Evolutionary conservation across 352 stramenopile species (phyloP).

Genomic region (Phytophthora aleatoria): DNA sequence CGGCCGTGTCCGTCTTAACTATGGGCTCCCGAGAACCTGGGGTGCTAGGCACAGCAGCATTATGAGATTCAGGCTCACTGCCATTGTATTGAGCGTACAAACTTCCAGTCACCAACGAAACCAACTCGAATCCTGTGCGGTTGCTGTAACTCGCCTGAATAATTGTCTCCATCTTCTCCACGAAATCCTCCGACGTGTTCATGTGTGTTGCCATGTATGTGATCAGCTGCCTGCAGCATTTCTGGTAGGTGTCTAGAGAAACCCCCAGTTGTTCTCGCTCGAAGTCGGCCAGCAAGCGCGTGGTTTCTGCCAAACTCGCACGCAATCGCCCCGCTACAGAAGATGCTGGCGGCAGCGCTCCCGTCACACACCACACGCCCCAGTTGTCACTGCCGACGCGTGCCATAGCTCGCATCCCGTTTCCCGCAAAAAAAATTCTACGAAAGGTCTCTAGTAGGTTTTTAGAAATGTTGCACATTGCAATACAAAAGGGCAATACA

Average conservation of each 20-base stretch:
- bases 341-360: not conserved
- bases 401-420: not conserved
- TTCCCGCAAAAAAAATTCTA: too few relatives aligned
- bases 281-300: conserved; percentile 21
- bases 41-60: not conserved
- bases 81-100: conserved; percentile 20
- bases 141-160: conserved; percentile 60
- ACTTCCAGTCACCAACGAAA: conserved; percentile 20
- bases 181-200: conserved; percentile 55
- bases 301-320: conserved; percentile 18
- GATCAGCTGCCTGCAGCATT: conserved; percentile 55
- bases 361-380: not conserved
- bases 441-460: too few relatives aligned
- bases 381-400: conserved; percentile 1
- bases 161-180: conserved; percentile 64
- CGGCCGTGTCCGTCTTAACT: conserved; percentile 5
- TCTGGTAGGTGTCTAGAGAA: conserved; percentile 44
- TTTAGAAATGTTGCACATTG: too few relatives aligned
- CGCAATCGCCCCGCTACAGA: conserved; percentile 13
- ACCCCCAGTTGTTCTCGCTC: conserved; percentile 11
- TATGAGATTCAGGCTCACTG: not conserved
- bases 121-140: conserved; percentile 33
- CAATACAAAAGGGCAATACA: too few relatives aligned
- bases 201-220: conserved; percentile 58
- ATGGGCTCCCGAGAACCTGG: not conserved